Evolutionary conservation across 2,329 filamentous ascomycete species (phyloP), one percentile per base, ranked within the genome.

Genomic region (Xylaria sp.): DNA sequence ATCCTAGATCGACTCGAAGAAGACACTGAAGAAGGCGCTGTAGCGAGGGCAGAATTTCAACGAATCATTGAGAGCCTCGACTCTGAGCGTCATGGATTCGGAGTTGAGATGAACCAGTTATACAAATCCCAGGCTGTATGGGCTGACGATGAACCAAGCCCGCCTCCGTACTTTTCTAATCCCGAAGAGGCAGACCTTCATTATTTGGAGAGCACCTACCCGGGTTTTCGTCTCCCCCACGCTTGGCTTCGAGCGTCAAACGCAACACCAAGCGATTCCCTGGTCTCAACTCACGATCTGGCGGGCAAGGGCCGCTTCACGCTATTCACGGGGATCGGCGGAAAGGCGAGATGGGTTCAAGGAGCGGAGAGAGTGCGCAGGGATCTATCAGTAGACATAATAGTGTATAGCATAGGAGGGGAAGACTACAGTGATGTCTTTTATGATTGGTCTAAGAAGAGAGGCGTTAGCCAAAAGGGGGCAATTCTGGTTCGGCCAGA

Each of bases 271-370:
- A 66, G 23, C 10, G 68, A 69, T 23, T 64, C 65, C 10, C 62
- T 66, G 69, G 13, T 66, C 23, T 71, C 69, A n/a, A 69, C 69
- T n/a, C 69, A 71, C 25, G 69, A 69, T 37, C 32, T 71, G 12
- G 69, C 66, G 23, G 66, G 66, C 18, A 69, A 69, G 13, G 66
- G 65, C 13, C 57, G n/a, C 18, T 71, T 71, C 42, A 64, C 53
- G 16, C 54, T 71, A 23, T 62, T 69, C 12, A 71, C 69, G 0
- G 69, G 66, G 1, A 62, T 71, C 42, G 63, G 66, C 3, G 69
- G 69, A 16, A 69, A 69, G 25, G 21, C 51, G 3, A 66, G 54
- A n/a, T 71, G 69, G 66, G 21, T 21, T 35, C 13, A 42, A 1
- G 66, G 51, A 2, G 60, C 60, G 35, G 51, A 67, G 4, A 65